Conservation (phyloP, 2,329 filamentous ascomycete species). For the Hypoxylon sp. region DNA sequence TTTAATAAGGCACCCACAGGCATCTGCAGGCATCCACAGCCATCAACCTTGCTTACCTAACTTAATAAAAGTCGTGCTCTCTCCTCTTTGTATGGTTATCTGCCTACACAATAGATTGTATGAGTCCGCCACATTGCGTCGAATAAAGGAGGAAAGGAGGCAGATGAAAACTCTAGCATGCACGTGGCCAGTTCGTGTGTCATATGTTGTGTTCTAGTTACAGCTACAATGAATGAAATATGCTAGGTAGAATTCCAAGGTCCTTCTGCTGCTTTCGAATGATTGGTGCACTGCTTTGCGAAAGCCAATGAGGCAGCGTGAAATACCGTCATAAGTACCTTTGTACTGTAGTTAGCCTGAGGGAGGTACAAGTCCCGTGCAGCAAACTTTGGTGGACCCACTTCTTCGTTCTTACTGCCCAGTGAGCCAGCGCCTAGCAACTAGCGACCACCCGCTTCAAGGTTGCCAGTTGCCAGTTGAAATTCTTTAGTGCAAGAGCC, state of each 20-base stretch:
- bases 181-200: constrained; percentile 20
- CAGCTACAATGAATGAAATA: constrained; percentile 12
- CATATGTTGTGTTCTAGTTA: constrained; percentile 18
- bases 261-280: constrained; percentile 9
- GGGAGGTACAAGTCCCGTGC: constrained; percentile 30
- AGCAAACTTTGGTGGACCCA: constrained; percentile 29
- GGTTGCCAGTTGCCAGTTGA: constrained; percentile 5
- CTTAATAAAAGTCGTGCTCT: neutral
- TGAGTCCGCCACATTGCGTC: neutral
- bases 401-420: constrained; percentile 12
- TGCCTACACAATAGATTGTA: constrained; percentile 18
- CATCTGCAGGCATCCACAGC: neutral
- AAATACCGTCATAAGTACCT: constrained; percentile 16
- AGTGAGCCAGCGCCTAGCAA: neutral
- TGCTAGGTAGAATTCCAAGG: constrained; percentile 7
- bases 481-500: constrained; percentile 30
- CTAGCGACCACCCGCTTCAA: neutral
- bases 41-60: constrained; percentile 10
- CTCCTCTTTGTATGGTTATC: constrained; percentile 5
- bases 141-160: neutral
- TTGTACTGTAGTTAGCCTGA: constrained; percentile 17
- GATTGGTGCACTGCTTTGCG: constrained; percentile 6
- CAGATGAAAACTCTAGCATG: neutral
- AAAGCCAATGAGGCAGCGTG: constrained; percentile 1
- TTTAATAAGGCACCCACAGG: neutral